A percentile compares a stretch with the other conserved stretches of the same genome.
These are phyloP conservation scores for Rhododendron williamsianum DNA, from an alignment of 148 eudicot species.

Conservation along the genomic window DNA sequence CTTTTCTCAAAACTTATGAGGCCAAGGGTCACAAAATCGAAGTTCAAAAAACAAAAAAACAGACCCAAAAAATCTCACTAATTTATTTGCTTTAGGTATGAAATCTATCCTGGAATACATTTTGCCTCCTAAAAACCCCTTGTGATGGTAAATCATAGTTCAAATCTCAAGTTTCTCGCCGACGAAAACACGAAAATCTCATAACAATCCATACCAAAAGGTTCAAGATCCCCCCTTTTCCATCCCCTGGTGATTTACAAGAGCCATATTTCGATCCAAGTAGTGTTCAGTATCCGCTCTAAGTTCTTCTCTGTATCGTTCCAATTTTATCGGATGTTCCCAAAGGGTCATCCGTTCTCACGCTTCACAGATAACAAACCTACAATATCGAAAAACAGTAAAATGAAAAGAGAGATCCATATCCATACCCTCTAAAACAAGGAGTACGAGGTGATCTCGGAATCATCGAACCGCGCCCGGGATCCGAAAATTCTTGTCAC, in stretches of 20 bases:
- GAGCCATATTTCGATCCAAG: neutral
- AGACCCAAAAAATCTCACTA: neutral
- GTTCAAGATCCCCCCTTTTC: neutral
- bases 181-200: neutral
- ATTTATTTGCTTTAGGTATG: neutral
- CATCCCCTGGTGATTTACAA: neutral
- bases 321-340: too few relatives aligned
- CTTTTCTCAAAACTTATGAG: neutral
- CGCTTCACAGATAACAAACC: neutral
- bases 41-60: neutral
- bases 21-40: neutral
- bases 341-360: neutral
- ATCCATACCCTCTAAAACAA: neutral
- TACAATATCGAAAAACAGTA: neutral
- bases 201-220: neutral
- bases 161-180: neutral
- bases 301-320: neutral
- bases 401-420: neutral
- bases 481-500: neutral
- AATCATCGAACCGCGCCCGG: neutral
- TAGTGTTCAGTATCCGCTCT: neutral
- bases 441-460: neutral
- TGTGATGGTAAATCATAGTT: neutral
- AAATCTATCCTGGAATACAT: neutral
- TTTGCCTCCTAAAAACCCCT: neutral